These are phyloP conservation scores for Malassezia psittaci DNA, from an alignment of 1,284 basidiomycete genomes.

Conservation along the genomic window DNA sequence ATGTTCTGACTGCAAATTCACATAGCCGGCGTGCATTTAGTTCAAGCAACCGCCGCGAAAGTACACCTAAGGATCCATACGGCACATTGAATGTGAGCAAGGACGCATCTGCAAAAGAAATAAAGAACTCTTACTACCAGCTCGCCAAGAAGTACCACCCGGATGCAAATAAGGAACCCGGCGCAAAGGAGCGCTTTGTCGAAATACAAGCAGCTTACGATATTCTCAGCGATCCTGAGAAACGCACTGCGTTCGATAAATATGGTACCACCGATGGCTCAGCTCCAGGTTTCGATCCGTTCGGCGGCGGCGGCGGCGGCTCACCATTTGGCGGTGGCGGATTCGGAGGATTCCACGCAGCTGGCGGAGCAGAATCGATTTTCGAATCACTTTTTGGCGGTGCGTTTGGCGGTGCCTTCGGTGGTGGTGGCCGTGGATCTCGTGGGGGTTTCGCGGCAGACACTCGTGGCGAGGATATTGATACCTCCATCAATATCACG, in stretches of 20 bases:
- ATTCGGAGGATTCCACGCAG: conserved; percentile 52
- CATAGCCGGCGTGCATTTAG: conserved; percentile 3
- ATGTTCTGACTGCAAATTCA: not conserved
- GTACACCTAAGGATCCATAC: conserved; percentile 72
- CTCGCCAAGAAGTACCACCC: conserved; percentile 97
- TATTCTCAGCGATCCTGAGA: conserved; percentile 71
- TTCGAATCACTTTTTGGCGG: conserved; percentile 77
- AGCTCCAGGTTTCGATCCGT: conserved; percentile 64
- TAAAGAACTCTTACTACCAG: conserved; percentile 97
- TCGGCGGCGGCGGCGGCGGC: conserved; percentile 55
- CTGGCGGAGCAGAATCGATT: conserved; percentile 52
- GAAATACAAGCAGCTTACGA: conserved; percentile 98
- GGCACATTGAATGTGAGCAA: conserved; percentile 74
- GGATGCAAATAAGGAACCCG: conserved; percentile 86
- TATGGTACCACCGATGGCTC: conserved; percentile 75
- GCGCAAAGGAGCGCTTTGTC: conserved; percentile 81
- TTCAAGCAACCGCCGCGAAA: not conserved
- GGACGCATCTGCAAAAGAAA: conserved; percentile 73
- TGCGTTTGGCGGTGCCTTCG: conserved; percentile 54
- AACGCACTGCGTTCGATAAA: conserved; percentile 81
- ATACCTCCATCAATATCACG: conserved; percentile 63
- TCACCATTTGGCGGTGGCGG: conserved; percentile 52
- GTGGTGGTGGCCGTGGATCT: conserved; percentile 48
- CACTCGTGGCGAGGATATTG: conserved; percentile 71
- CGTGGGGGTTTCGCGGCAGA: conserved; percentile 49